phyloP scores from a whole-genome alignment of 495 filamentous ascomycete species.

The Apodospora peruviana region DNA sequence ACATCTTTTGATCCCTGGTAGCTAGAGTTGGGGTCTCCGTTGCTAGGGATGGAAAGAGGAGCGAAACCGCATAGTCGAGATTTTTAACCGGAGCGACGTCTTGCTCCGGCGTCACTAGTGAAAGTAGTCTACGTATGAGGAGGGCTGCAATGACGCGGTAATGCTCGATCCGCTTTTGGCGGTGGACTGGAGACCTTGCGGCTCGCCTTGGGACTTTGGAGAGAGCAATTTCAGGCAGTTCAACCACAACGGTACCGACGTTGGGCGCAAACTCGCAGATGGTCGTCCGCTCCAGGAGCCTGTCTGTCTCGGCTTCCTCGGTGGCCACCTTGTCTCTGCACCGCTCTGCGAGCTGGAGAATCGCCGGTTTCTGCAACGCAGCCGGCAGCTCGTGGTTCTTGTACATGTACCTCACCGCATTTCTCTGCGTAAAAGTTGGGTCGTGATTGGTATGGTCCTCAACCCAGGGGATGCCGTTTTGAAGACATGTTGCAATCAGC shows the following conservation, averaged over 20 bases:
- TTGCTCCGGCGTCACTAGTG: slow-evolving; percentile 32
- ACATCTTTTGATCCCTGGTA: too few species aligned
- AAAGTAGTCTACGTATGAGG: slow-evolving; percentile 32
- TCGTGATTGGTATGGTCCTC: slow-evolving; percentile 86
- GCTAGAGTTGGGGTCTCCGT: too few species aligned
- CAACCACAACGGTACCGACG: slow-evolving; percentile 35
- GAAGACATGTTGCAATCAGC: slow-evolving; percentile 66
- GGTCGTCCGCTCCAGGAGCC: slow-evolving; percentile 21
- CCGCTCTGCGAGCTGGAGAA: slow-evolving; percentile 49
- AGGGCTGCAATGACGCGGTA: slow-evolving; percentile 34
- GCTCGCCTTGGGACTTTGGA: slow-evolving; percentile 8
- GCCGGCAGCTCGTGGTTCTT: slow-evolving; percentile 54
- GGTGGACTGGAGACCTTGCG: slow-evolving; percentile 12
- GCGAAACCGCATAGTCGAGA: slow-evolving; percentile 29
- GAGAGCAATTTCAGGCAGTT: slow-evolving; percentile 27
- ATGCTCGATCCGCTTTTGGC: slow-evolving; percentile 21
- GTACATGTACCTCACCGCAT: slow-evolving; percentile 68
- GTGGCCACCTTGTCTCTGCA: slow-evolving; percentile 22
- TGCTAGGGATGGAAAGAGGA: slow-evolving; percentile 30
- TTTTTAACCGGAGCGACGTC: slow-evolving; percentile 22
- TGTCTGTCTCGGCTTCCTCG: slow-evolving; percentile 30
- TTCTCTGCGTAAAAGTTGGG: slow-evolving; percentile 68
- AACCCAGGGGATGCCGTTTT: slow-evolving; percentile 62
- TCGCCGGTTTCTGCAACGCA: slow-evolving; percentile 60
- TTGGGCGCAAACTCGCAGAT: slow-evolving; percentile 36